Evolutionary conservation across 306 rosid species (phyloP).

Genomic region (Phaseolus lunatus): DNA sequence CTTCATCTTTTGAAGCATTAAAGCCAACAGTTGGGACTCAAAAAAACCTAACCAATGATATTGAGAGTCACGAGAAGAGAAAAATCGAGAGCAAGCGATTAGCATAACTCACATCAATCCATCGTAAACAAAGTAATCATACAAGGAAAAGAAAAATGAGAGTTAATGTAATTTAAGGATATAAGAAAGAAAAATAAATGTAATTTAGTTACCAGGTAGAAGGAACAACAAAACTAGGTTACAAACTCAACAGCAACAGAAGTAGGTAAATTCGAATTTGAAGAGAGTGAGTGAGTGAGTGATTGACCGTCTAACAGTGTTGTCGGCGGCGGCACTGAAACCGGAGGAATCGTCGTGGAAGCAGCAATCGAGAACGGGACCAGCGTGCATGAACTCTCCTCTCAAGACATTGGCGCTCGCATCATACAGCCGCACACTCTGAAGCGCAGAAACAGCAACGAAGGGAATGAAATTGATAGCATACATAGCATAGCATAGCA

Average conservation of each 20-base stretch:
- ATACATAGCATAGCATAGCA: background rate
- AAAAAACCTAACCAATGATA: too few relatives aligned
- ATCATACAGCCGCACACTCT: conserved; percentile 90
- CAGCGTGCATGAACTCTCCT: conserved; percentile 84
- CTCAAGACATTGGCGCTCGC: conserved; percentile 81
- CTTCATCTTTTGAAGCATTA: too few relatives aligned
- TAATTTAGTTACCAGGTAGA: background rate
- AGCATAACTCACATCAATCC: too few relatives aligned
- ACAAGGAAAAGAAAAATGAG: background rate
- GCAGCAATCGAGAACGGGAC: conserved; percentile 92
- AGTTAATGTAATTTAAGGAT: background rate
- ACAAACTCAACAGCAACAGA: background rate
- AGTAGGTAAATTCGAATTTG: background rate
- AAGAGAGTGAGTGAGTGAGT: background rate
- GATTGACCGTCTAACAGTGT: conserved; percentile 71
- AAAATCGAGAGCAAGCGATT: too few relatives aligned
- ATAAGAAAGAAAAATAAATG: too few relatives aligned
- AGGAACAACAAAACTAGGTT: background rate
- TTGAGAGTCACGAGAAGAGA: too few relatives aligned
- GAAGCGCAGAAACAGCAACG: background rate
- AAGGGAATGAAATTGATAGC: background rate
- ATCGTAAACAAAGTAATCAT: too few relatives aligned
- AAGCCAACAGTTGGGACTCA: too few relatives aligned
- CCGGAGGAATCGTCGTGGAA: conserved; percentile 97
- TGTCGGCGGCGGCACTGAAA: conserved; percentile 79